Evolutionary conservation across 139 green algal species (phyloP).

Genomic region (Bryopsis sp.): DNA sequence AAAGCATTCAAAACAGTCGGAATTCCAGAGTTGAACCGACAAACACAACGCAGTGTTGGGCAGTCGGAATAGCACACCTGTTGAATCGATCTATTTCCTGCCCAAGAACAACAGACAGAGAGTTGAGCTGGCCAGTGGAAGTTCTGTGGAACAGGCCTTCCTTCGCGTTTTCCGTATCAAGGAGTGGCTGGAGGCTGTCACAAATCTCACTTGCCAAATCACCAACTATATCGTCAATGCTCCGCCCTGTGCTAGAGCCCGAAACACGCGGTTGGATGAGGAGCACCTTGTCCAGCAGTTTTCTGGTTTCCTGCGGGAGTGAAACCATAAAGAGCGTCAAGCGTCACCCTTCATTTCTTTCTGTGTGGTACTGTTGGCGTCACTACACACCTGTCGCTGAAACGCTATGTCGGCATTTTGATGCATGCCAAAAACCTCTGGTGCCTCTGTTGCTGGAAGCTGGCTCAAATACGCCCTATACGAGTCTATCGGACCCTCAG

Average conservation of each 20-base stretch:
- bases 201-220: slow-evolving; percentile 46
- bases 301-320: slow-evolving; percentile 31
- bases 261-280: slow-evolving; percentile 58
- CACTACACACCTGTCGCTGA: slow-evolving; percentile 68
- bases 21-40: background rate
- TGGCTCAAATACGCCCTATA: slow-evolving; percentile 52
- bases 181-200: slow-evolving; percentile 31
- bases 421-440: slow-evolving; percentile 86
- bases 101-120: slow-evolving; percentile 60
- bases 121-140: slow-evolving; percentile 50
- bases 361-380: too few species aligned
- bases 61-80: background rate
- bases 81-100: slow-evolving; percentile 66
- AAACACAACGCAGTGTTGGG: background rate
- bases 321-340: too few species aligned
- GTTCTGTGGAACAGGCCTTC: slow-evolving; percentile 46
- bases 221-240: slow-evolving; percentile 45
- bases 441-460: slow-evolving; percentile 52
- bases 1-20: too few species aligned
- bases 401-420: slow-evolving; percentile 75
- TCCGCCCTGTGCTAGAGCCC: background rate
- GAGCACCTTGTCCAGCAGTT: slow-evolving; percentile 44
- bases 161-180: slow-evolving; percentile 36
- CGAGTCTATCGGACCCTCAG: slow-evolving; percentile 32
- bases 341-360: slow-evolving; percentile 35